Evolutionary conservation across 1,284 basidiomycete species (phyloP), one percentile per base, ranked within the genome.

Genomic region (Cutaneotrichosporon sp.): DNA sequence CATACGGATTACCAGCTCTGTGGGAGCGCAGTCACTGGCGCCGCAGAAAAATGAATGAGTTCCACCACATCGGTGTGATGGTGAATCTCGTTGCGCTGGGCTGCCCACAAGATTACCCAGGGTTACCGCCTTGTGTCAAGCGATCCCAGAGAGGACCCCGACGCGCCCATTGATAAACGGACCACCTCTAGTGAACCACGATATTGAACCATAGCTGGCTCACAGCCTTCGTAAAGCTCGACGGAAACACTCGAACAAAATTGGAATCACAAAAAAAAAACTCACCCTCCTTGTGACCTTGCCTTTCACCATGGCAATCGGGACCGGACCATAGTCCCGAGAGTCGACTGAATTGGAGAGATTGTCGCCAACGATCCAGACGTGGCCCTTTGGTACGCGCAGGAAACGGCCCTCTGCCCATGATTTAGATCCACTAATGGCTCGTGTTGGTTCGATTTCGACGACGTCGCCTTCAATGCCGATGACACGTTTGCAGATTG

Each of bases 321-420:
- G 86, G 1, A 98, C 86, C 6, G 94, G 93, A 0, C 94, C 94
- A 74, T 97, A 97, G 37, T 80, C 77, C 52, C 93, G 80, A 25
- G 91, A 97, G 74, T 97, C 94, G 9, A 84, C 83, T 38, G 90
- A 92, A 62, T 81, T 82, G 26, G 81, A 79, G 52, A 87, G 78
- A 64, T 98, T 98, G 77, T 98, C 94, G 12, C 94, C 94, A 25
- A 80, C 82, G 38, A 96, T 78, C 93, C 93, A 98, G n/a, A 97
- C 73, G 71, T 92, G 87, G 2, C 88, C 88, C 63, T 81, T 81
- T 2, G 90, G 89, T 8, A 93, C 76, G 25, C 84, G 70, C 16
- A 89, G 80, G 64, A 88, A 88, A 60, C 86, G 85, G 3, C 61
- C 63, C 43, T 38, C 42, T 12, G 43, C 43, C 48, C 49, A 38